A percentile compares a stretch with the other conserved stretches of the same genome.
Evolutionary conservation across 768 basidiomycete genomes (phyloP).

Genomic region (Leccinellum luteum): DNA sequence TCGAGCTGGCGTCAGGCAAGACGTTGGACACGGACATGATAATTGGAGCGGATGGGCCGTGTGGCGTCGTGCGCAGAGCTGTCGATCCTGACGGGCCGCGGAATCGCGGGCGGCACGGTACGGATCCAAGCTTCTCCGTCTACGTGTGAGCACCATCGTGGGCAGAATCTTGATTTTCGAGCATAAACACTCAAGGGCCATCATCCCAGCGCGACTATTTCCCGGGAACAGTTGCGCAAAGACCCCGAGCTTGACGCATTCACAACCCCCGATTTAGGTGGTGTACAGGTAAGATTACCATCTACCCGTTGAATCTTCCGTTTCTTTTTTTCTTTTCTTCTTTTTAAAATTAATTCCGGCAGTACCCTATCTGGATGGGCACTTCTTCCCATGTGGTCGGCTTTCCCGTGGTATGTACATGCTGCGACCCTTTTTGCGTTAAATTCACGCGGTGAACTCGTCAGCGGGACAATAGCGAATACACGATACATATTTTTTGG

Average conservation of each 20-base stretch:
- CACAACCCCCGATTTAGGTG: slow-evolving; percentile 12
- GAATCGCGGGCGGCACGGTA: slow-evolving; percentile 17
- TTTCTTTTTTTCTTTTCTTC: not conserved
- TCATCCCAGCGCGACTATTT: slow-evolving; percentile 36
- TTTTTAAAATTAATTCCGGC: not conserved
- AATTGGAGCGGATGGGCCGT: slow-evolving; percentile 56
- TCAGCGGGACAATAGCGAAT: slow-evolving; percentile 36
- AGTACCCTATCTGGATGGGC: slow-evolving; percentile 24
- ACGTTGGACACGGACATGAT: slow-evolving; percentile 46
- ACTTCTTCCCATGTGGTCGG: slow-evolving; percentile 13
- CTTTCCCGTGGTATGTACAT: slow-evolving; percentile 16
- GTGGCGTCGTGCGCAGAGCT: slow-evolving; percentile 38
- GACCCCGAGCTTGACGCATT: slow-evolving; percentile 38
- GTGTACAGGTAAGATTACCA: slow-evolving; percentile 11
- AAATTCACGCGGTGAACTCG: not conserved
- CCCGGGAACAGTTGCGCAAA: slow-evolving; percentile 37
- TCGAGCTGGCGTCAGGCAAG: slow-evolving; percentile 41
- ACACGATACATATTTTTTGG: slow-evolving; percentile 37
- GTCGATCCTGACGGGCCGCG: slow-evolving; percentile 23
- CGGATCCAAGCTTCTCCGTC: slow-evolving; percentile 30
- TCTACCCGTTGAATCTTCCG: not conserved
- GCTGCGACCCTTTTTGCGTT: not conserved
- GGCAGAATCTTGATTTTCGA: not conserved
- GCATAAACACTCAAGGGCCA: slow-evolving; percentile 3
- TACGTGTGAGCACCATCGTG: slow-evolving; percentile 38